phyloP scores from a whole-genome alignment of 2,329 filamentous ascomycete species.

The Alternaria gaisen region DNA sequence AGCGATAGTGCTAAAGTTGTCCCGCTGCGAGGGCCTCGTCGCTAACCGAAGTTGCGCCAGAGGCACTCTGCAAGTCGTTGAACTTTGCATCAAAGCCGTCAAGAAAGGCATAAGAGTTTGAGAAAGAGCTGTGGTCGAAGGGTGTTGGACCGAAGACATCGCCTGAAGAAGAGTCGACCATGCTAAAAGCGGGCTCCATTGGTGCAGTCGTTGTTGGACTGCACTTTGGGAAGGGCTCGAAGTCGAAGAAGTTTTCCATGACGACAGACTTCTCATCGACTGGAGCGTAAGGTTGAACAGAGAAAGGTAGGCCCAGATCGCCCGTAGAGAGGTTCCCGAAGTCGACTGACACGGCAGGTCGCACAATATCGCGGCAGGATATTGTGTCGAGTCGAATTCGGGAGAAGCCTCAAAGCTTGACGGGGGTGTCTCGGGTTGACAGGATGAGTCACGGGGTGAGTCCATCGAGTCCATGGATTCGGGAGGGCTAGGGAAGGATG shows the following conservation, averaged over 20 bases:
- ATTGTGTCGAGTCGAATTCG: constrained; percentile 96
- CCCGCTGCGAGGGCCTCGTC: constrained; percentile 59
- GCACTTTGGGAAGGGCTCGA: constrained; percentile 51
- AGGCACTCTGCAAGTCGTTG: constrained; percentile 57
- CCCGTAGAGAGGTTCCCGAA: constrained; percentile 42
- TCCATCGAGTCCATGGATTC: constrained; percentile 52
- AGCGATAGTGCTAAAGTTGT: constrained; percentile 39
- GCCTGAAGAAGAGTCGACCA: constrained; percentile 42
- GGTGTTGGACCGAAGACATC: constrained; percentile 49
- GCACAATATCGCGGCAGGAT: constrained; percentile 99
- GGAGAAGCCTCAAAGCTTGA: constrained; percentile 54
- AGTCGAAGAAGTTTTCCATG: constrained; percentile 50
- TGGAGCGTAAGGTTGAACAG: constrained; percentile 49
- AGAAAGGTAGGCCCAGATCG: constrained; percentile 49
- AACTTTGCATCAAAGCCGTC: constrained; percentile 52
- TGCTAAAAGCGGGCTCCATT: constrained; percentile 39
- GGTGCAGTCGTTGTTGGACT: constrained; percentile 24
- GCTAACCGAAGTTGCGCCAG: constrained; percentile 59
- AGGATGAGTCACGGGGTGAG: constrained; percentile 50
- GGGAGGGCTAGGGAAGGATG: constrained; percentile 49
- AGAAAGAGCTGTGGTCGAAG: constrained; percentile 39
- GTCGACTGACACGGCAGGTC: constrained; percentile 99
- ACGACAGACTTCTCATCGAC: constrained; percentile 51
- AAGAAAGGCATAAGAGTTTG: constrained; percentile 47
- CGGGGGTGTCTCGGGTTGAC: constrained; percentile 51